Percentiles rank a stretch among this genome's conserved stretches.
These are phyloP conservation scores for Parastagonospora nodorum DNA, from an alignment of 2,329 filamentous ascomycete species.

Conservation along the genomic window DNA sequence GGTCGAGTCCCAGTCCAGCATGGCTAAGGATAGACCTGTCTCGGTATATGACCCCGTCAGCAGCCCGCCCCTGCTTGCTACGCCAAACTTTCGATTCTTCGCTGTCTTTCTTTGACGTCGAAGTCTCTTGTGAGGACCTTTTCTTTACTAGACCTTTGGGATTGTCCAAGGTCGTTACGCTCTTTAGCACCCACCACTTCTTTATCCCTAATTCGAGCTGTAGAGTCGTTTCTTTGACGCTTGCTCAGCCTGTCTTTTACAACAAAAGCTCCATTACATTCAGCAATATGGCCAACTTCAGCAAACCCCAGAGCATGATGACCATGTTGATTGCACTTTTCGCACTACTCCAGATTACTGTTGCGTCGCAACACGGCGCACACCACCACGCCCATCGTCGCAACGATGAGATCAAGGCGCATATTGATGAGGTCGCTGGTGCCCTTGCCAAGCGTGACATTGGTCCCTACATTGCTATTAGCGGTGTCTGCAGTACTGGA, in stretches of 20 bases:
- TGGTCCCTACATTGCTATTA: constrained; percentile 28
- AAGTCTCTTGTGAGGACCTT: constrained; percentile 25
- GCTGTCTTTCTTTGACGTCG: constrained; percentile 33
- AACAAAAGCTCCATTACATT: constrained; percentile 6
- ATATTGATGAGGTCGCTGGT: constrained; percentile 29
- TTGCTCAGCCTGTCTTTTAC: constrained; percentile 13
- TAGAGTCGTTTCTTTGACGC: constrained; percentile 14
- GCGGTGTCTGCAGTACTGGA: constrained; percentile 33
- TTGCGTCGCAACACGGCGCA: constrained; percentile 32
- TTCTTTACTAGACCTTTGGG: constrained; percentile 36
- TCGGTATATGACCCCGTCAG: constrained; percentile 39
- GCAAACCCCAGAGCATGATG: constrained; percentile 41
- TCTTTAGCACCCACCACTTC: constrained; percentile 33
- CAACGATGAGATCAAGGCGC: constrained; percentile 25
- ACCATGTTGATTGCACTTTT: constrained; percentile 41
- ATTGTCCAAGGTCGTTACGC: constrained; percentile 39
- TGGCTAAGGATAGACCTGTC: constrained; percentile 26
- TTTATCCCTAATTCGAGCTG: constrained; percentile 9
- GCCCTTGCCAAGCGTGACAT: constrained; percentile 32
- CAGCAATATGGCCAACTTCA: constrained; percentile 39
- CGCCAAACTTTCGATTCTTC: constrained; percentile 37
- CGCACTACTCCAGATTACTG: constrained; percentile 38
- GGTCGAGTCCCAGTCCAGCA: constrained; percentile 22
- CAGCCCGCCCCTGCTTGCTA: constrained; percentile 29
- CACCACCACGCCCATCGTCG: constrained; percentile 30